phyloP scores from a whole-genome alignment of 371 early-diverging fungal genomes.

The Mucor piriformis region DNA sequence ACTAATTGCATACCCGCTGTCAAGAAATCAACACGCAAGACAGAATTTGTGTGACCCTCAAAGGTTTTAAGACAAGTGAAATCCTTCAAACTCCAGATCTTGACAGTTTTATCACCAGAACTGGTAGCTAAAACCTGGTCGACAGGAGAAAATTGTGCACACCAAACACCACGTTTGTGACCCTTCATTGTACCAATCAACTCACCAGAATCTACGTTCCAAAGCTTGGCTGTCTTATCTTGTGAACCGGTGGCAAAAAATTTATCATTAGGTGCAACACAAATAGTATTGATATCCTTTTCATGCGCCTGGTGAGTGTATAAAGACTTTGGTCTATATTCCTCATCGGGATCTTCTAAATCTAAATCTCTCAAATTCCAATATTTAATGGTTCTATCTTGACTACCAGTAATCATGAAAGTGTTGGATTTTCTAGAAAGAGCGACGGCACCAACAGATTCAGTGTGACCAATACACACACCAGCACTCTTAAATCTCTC shows the following conservation, averaged over 20 bases:
- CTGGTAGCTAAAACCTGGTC: constrained; percentile 91
- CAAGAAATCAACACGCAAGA: constrained; percentile 82
- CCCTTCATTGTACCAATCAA: constrained; percentile 87
- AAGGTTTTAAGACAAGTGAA: constrained; percentile 91
- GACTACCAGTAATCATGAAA: constrained; percentile 85
- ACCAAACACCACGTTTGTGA: constrained; percentile 96
- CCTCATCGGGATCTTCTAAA: constrained; percentile 44
- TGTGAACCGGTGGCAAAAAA: constrained; percentile 96
- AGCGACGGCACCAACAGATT: constrained; percentile 86
- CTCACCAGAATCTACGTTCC: constrained; percentile 86
- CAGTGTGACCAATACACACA: constrained; percentile 88
- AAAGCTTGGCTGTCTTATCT: constrained; percentile 96
- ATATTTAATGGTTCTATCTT: constrained; percentile 92
- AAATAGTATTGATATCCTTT: constrained; percentile 95
- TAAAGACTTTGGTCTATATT: constrained; percentile 61
- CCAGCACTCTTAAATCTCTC: constrained; percentile 67
- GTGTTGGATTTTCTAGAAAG: constrained; percentile 62
- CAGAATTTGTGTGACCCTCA: constrained; percentile 96
- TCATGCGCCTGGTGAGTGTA: constrained; percentile 96
- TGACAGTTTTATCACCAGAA: constrained; percentile 93
- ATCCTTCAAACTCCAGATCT: constrained; percentile 91
- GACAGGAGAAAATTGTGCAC: constrained; percentile 85
- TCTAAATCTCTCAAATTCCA: constrained; percentile 80
- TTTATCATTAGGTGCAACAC: constrained; percentile 90
- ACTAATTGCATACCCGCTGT: constrained; percentile 88